A percentile compares a stretch with the other conserved stretches of the same genome.
Evolutionary conservation across 2,329 filamentous ascomycete genomes (phyloP).

Genomic region (Colletotrichum ledebouriae): DNA sequence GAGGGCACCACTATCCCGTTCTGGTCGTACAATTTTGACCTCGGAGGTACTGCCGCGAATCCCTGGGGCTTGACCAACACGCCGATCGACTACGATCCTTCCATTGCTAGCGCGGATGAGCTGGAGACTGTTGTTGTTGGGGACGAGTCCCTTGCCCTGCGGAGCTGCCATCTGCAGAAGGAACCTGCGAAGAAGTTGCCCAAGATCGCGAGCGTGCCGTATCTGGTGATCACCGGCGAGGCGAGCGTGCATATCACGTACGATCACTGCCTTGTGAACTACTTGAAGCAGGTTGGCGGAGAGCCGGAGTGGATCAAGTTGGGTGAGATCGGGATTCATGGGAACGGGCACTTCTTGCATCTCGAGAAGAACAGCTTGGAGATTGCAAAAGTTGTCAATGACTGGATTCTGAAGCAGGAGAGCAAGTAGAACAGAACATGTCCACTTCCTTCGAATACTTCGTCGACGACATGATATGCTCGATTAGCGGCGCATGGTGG

Average conservation of each 20-base stretch:
- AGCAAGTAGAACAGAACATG: neutral
- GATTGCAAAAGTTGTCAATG: constrained; percentile 54
- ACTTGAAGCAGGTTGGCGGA: constrained; percentile 66
- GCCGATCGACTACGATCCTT: constrained; percentile 58
- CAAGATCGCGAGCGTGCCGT: constrained; percentile 62
- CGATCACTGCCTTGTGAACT: constrained; percentile 67
- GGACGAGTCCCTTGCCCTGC: constrained; percentile 22
- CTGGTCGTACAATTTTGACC: constrained; percentile 43
- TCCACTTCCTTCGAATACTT: too few species aligned
- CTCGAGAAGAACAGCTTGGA: constrained; percentile 65
- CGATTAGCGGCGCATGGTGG: too few species aligned
- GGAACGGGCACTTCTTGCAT: constrained; percentile 70
- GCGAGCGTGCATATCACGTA: constrained; percentile 67
- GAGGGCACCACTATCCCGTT: constrained; percentile 49
- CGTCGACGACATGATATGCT: too few species aligned
- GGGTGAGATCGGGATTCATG: constrained; percentile 57
- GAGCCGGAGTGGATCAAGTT: constrained; percentile 59
- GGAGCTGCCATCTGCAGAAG: constrained; percentile 36
- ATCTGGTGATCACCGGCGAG: constrained; percentile 64
- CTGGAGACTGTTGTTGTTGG: constrained; percentile 39
- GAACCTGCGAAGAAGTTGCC: constrained; percentile 54
- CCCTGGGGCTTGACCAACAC: constrained; percentile 58
- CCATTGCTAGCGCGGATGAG: constrained; percentile 38
- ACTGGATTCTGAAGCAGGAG: constrained; percentile 52
- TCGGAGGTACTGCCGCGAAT: constrained; percentile 43